Percentiles rank a stretch among this genome's conserved stretches.
phyloP scores from a whole-genome alignment of 768 basidiomycete genomes.

The Fibroporia radiculosa region DNA sequence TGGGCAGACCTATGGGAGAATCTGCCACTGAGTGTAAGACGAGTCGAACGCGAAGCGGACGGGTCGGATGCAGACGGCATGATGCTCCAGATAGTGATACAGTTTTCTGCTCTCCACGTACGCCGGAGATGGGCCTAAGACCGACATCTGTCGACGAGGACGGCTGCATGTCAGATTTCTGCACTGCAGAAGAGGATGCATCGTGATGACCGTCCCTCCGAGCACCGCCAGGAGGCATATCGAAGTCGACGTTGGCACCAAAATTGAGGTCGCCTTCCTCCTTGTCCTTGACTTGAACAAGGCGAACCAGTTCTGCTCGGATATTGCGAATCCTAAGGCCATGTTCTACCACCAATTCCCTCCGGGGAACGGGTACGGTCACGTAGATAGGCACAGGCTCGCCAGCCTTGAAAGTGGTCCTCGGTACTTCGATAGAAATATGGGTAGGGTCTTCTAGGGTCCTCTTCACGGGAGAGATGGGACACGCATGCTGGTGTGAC shows the following conservation, averaged over 20 bases:
- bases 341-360: conserved; percentile 56
- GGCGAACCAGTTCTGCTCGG: conserved; percentile 68
- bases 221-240: conserved; percentile 7
- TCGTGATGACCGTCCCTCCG: conserved; percentile 32
- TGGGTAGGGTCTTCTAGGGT: conserved; percentile 54
- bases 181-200: conserved; percentile 14
- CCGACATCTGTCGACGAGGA: conserved; percentile 17
- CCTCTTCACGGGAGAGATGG: conserved; percentile 51
- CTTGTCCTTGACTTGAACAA: conserved; percentile 42
- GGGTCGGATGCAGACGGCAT: conserved; percentile 78
- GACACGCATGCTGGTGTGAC: conserved; percentile 50
- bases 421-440: conserved; percentile 63
- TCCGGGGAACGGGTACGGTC: conserved; percentile 67
- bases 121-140: conserved; percentile 16
- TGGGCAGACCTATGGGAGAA: conserved; percentile 4
- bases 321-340: conserved; percentile 76
- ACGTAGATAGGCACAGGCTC: conserved; percentile 77
- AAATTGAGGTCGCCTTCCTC: conserved; percentile 1
- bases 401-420: conserved; percentile 60
- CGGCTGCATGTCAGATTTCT: conserved; percentile 12
- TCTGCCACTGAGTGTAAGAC: conserved; percentile 46
- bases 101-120: conserved; percentile 34
- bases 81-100: conserved; percentile 86
- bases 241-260: not conserved
- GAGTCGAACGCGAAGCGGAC: conserved; percentile 70